Conservation (phyloP, 2,329 filamentous ascomycete species). For the Laburnicola sp. region DNA sequence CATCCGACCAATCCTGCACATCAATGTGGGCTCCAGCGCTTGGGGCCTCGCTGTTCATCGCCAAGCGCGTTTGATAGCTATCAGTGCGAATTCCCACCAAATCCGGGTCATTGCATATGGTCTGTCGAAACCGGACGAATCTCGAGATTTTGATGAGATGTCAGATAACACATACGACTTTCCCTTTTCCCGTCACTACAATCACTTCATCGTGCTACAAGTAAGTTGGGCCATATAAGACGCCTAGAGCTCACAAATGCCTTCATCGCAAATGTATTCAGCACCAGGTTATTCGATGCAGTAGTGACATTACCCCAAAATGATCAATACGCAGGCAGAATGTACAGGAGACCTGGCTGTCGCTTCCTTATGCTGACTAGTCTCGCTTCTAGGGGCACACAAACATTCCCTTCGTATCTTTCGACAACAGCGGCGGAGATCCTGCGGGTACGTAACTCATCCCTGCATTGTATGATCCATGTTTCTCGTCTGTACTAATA, state of each 20-base stretch:
- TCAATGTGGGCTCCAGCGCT: constrained; percentile 75
- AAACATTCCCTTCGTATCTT: constrained; percentile 63
- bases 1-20: constrained; percentile 66
- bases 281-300: too few relatives aligned
- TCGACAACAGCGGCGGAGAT: constrained; percentile 62
- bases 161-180: constrained; percentile 27
- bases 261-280: background rate
- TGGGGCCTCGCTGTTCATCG: constrained; percentile 89
- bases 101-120: constrained; percentile 65
- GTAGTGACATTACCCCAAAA: too few relatives aligned
- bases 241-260: background rate
- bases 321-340: too few relatives aligned
- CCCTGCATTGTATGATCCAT: background rate
- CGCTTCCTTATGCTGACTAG: background rate
- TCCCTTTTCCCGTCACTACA: constrained; percentile 30
- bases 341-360: background rate
- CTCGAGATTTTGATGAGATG: background rate
- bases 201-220: constrained; percentile 22
- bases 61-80: constrained; percentile 79
- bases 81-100: constrained; percentile 71
- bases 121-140: constrained; percentile 37
- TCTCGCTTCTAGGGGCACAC: constrained; percentile 11
- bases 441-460: constrained; percentile 45
- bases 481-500: background rate
- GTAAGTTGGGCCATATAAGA: constrained; percentile 7